Conservation (phyloP, 495 filamentous ascomycete species). For the Penicillium samsonianum region DNA sequence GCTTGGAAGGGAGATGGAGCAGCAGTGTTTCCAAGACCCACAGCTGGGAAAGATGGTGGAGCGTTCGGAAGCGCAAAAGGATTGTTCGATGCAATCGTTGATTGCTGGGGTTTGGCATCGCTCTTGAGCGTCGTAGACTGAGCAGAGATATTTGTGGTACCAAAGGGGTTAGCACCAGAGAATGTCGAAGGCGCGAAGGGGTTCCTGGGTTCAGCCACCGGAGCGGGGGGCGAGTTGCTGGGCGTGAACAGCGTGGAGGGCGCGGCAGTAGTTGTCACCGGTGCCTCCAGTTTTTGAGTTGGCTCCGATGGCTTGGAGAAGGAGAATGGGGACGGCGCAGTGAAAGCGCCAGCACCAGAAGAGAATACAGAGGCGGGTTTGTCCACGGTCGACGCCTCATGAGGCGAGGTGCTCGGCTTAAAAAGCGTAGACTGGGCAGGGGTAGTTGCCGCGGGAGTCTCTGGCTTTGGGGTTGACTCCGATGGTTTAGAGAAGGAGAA, state of each 20-base stretch:
- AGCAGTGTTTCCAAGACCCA: conserved; percentile 3
- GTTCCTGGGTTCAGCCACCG: not conserved
- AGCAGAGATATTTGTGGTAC: not conserved
- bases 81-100: not conserved
- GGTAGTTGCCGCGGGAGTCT: not conserved
- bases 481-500: conserved; percentile 20
- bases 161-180: not conserved
- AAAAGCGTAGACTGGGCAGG: not conserved
- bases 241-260: conserved; percentile 5
- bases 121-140: not conserved
- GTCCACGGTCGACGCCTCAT: not conserved
- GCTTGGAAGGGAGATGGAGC: conserved; percentile 18
- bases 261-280: not conserved
- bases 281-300: conserved; percentile 1
- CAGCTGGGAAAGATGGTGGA: conserved; percentile 5
- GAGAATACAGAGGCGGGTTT: not conserved
- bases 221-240: not conserved
- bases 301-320: conserved; percentile 17
- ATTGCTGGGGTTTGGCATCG: not conserved
- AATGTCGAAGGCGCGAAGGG: not conserved
- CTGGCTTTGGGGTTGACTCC: conserved; percentile 9
- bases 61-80: not conserved
- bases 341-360: not conserved
- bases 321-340: conserved; percentile 17
- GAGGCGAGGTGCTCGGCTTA: not conserved